phyloP scores from a whole-genome alignment of 2,329 filamentous ascomycete species.

The Sclerotinia trifoliorum region DNA sequence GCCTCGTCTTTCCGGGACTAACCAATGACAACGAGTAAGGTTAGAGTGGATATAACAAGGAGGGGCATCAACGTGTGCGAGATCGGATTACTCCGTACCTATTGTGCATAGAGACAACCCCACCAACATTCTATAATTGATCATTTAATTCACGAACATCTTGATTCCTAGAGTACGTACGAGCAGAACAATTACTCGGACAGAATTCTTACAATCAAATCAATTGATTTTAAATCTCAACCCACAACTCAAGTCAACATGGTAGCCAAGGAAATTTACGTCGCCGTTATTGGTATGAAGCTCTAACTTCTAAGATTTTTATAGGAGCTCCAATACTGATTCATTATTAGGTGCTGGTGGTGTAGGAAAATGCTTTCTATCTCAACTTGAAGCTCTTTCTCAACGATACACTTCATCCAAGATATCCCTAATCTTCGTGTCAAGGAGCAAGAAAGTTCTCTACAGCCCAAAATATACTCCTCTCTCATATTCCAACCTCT shows the following conservation, averaged over 20 bases:
- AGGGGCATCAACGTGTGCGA: constrained; percentile 17
- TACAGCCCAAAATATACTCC: constrained; percentile 71
- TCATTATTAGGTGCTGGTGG: constrained; percentile 72
- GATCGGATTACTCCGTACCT: constrained; percentile 11
- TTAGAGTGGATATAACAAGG: background rate
- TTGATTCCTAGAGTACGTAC: constrained; percentile 4
- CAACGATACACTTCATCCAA: constrained; percentile 62
- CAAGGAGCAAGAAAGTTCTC: constrained; percentile 80
- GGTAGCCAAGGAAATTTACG: constrained; percentile 43
- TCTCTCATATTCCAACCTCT: constrained; percentile 58
- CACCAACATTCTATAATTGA: background rate
- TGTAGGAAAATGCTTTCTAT: constrained; percentile 87
- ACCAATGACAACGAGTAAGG: background rate
- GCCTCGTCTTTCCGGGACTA: background rate
- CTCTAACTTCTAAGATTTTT: constrained; percentile 25
- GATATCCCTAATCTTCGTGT: constrained; percentile 79
- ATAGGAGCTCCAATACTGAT: constrained; percentile 26
- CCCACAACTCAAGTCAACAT: constrained; percentile 26
- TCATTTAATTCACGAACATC: background rate
- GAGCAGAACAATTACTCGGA: background rate
- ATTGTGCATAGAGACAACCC: constrained; percentile 18
- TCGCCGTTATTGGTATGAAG: constrained; percentile 47
- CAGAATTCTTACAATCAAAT: background rate
- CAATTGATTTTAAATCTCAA: background rate
- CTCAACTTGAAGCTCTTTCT: constrained; percentile 70